Evolutionary conservation across 768 basidiomycete genomes (phyloP).

Genomic region (Leccinum obscurum): DNA sequence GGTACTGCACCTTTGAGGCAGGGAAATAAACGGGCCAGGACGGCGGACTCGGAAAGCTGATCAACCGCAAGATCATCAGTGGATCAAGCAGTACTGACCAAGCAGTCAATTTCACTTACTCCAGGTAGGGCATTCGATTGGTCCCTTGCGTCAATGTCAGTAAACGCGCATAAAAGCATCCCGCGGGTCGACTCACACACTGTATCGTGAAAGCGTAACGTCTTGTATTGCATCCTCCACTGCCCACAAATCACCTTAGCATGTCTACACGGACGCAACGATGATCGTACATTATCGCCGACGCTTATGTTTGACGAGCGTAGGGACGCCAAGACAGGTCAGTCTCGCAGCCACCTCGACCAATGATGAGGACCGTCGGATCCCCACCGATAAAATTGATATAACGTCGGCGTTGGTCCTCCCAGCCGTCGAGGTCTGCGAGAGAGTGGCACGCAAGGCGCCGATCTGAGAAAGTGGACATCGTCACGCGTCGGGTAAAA

Average conservation of each 20-base stretch:
- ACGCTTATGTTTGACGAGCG: constrained; percentile 49
- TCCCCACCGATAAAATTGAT: constrained; percentile 43
- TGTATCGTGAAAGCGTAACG: constrained; percentile 52
- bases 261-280: not conserved
- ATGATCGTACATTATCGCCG: constrained; percentile 42
- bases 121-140: constrained; percentile 56
- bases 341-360: constrained; percentile 65
- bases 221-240: constrained; percentile 59
- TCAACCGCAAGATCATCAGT: not conserved
- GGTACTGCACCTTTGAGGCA: constrained; percentile 42
- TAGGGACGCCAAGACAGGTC: constrained; percentile 52
- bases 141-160: constrained; percentile 37
- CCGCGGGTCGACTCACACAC: constrained; percentile 38
- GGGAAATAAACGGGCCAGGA: constrained; percentile 52
- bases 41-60: constrained; percentile 14
- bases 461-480: constrained; percentile 30
- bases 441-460: constrained; percentile 37
- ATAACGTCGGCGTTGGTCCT: constrained; percentile 41
- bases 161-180: constrained; percentile 2
- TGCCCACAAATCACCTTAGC: constrained; percentile 15
- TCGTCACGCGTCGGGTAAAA: not conserved
- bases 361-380: constrained; percentile 61
- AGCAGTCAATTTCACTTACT: constrained; percentile 32
- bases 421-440: constrained; percentile 52
- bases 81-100: not conserved